phyloP scores from a whole-genome alignment of 2,329 filamentous ascomycete species.

The Talaromyces sp. region DNA sequence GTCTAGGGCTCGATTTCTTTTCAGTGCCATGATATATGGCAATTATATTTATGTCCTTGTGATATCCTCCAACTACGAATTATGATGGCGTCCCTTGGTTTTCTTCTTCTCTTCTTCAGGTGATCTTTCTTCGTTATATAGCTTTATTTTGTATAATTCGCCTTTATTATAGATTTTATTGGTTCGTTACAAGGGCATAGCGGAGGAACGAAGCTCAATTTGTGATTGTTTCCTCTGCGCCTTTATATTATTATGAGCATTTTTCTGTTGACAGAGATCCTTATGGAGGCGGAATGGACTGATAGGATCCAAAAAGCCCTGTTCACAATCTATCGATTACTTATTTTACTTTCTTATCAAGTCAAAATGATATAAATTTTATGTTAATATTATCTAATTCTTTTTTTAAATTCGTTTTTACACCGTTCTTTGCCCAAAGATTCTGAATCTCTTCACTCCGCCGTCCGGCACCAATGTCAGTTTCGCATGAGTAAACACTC shows the following conservation, averaged over 20 bases:
- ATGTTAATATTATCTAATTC: neutral
- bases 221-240: neutral
- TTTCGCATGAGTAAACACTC: slow-evolving; percentile 75
- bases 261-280: neutral
- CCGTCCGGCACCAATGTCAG: slow-evolving; percentile 91
- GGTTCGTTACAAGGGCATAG: neutral
- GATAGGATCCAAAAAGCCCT: neutral
- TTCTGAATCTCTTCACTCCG: slow-evolving; percentile 80
- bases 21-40: neutral
- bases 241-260: neutral
- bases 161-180: neutral
- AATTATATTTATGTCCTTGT: neutral
- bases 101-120: neutral
- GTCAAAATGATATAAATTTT: neutral
- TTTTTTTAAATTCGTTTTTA: neutral
- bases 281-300: neutral
- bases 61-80: neutral
- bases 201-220: neutral
- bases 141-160: neutral
- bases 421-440: slow-evolving; percentile 59
- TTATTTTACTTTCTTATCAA: neutral
- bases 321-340: neutral
- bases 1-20: no score
- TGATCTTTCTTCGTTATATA: neutral
- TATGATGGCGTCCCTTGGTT: neutral